phyloP scores from a whole-genome alignment of 805 yeast genomes.

The Lipomyces mesembrius region DNA sequence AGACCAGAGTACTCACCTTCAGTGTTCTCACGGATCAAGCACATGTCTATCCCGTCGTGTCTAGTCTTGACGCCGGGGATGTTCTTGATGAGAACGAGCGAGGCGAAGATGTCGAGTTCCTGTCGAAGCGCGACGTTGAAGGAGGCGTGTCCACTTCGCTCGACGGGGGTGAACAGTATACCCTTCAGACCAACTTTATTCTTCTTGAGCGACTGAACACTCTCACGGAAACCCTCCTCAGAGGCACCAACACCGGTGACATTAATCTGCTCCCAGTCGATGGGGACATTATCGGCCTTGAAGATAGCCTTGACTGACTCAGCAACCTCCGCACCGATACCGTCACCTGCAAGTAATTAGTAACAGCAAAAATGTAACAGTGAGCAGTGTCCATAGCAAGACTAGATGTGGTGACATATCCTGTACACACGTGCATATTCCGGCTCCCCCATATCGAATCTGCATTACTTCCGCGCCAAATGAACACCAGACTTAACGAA shows the following conservation, averaged over 20 bases:
- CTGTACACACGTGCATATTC: background rate
- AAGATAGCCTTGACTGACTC: conserved; percentile 91
- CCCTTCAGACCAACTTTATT: conserved; percentile 97
- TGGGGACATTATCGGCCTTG: conserved; percentile 84
- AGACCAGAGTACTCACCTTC: conserved; percentile 99
- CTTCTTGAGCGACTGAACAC: conserved; percentile 85
- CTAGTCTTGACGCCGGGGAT: conserved; percentile 93
- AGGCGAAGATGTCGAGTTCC: conserved; percentile 93
- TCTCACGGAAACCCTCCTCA: conserved; percentile 47
- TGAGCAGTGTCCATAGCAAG: background rate
- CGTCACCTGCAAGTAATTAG: conserved; percentile 66
- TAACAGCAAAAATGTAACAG: background rate
- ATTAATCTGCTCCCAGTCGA: conserved; percentile 79
- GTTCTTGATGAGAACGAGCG: conserved; percentile 90
- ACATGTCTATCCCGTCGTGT: conserved; percentile 86
- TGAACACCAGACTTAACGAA: background rate
- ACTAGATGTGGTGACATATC: too few species aligned
- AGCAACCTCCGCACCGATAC: conserved; percentile 95
- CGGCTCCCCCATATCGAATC: background rate
- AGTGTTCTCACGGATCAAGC: conserved; percentile 97
- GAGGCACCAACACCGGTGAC: conserved; percentile 68
- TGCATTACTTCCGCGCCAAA: background rate
- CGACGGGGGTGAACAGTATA: conserved; percentile 87
- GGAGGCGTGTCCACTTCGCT: conserved; percentile 77
- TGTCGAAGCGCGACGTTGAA: conserved; percentile 95